Percentiles rank a stretch among this genome's conserved stretches.
Evolutionary conservation across 441 rosid genomes (phyloP).

Genomic region (Populus hybrid): DNA sequence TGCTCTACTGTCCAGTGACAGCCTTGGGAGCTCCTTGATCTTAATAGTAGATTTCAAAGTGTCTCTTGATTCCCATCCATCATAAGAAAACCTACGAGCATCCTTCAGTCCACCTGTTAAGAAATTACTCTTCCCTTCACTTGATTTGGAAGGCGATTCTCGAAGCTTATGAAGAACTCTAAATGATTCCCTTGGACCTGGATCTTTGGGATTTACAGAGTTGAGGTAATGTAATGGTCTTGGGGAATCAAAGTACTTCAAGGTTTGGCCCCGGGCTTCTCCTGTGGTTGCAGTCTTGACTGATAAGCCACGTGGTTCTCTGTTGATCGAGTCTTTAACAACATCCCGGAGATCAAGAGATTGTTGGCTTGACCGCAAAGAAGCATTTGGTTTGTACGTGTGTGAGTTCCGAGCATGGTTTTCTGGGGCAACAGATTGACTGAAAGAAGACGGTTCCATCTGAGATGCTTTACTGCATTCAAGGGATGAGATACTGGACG

Average conservation of each 20-base stretch:
- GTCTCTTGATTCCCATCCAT: constrained; percentile 65
- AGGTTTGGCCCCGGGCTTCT: constrained; percentile 32
- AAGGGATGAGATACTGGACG: constrained; percentile 66
- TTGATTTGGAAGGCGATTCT: constrained; percentile 29
- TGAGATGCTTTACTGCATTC: constrained; percentile 54
- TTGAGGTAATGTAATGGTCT: constrained; percentile 58
- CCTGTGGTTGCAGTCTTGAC: constrained; percentile 37
- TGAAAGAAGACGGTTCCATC: constrained; percentile 36
- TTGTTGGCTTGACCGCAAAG: constrained; percentile 31
- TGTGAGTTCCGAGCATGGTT: constrained; percentile 26
- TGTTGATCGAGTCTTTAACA: constrained; percentile 58
- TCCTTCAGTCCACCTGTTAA: constrained; percentile 41
- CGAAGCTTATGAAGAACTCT: constrained; percentile 36
- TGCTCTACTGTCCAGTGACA: constrained; percentile 84
- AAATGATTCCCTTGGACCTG: constrained; percentile 41
- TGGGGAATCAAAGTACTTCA: constrained; percentile 68
- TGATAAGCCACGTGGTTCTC: constrained; percentile 50
- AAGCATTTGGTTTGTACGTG: constrained; percentile 32
- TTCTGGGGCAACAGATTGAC: constrained; percentile 29
- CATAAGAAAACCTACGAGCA: constrained; percentile 80
- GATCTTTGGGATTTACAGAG: constrained; percentile 37
- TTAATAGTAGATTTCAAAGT: constrained; percentile 46
- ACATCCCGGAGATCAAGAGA: constrained; percentile 51
- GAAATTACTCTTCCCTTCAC: constrained; percentile 36
- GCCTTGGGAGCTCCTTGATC: constrained; percentile 82